phyloP scores from a whole-genome alignment of 192 early-diverging fungal genomes.

The Backusella luteola region DNA sequence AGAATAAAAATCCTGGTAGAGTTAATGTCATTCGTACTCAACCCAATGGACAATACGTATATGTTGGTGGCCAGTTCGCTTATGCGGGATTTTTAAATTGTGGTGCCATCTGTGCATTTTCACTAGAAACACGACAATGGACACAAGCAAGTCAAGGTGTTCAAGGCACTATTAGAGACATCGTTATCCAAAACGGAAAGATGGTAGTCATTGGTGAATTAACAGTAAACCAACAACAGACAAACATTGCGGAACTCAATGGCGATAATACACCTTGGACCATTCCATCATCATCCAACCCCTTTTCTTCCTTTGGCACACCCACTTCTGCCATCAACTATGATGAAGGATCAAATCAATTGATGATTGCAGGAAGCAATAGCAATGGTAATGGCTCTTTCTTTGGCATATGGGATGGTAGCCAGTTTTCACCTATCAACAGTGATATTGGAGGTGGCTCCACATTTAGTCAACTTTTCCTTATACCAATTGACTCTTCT shows the following conservation, averaged over 20 bases:
- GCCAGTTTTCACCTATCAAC: slow-evolving; percentile 3
- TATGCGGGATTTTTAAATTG: slow-evolving; percentile 43
- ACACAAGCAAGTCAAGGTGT: slow-evolving; percentile 14
- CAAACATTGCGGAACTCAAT: neutral
- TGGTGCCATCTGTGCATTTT: slow-evolving; percentile 26
- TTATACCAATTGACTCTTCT: slow-evolving; percentile 8
- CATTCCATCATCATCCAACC: neutral
- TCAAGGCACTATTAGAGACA: slow-evolving; percentile 35
- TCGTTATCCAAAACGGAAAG: slow-evolving; percentile 33
- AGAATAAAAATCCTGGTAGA: neutral
- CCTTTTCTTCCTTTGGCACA: neutral
- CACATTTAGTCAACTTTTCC: slow-evolving; percentile 9
- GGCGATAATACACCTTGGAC: neutral
- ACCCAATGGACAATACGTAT: slow-evolving; percentile 24
- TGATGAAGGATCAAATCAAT: slow-evolving; percentile 1
- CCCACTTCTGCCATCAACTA: neutral
- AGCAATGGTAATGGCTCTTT: neutral
- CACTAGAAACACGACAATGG: slow-evolving; percentile 27
- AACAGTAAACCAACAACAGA: neutral
- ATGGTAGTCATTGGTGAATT: slow-evolving; percentile 2
- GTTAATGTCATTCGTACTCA: slow-evolving; percentile 21
- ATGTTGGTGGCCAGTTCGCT: slow-evolving; percentile 55
- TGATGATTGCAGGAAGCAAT: neutral
- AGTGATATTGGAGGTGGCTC: slow-evolving; percentile 13
- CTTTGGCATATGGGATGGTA: slow-evolving; percentile 14